Conservation (phyloP, 352 stramenopile genomes). For the Phytopythium kandeliae region DNA sequence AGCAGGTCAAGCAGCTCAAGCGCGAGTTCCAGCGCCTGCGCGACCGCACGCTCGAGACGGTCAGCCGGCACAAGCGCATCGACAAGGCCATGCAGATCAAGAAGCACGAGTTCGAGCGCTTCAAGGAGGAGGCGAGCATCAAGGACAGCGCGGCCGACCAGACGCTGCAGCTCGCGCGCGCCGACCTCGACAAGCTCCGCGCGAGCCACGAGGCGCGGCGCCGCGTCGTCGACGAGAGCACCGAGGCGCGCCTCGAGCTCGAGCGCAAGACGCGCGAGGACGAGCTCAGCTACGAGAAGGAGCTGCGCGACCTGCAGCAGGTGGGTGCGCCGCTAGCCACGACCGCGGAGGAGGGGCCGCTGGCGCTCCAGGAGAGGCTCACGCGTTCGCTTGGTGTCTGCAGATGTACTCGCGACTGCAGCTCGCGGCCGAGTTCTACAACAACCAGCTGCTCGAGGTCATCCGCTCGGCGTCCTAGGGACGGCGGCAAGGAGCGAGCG, state of each 20-base stretch:
- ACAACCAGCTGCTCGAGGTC: constrained; percentile 47
- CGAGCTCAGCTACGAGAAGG: constrained; percentile 54
- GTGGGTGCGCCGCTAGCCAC: constrained; percentile 20
- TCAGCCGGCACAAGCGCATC: constrained; percentile 62
- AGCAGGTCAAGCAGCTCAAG: constrained; percentile 55
- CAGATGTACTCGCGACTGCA: constrained; percentile 70
- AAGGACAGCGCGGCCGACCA: constrained; percentile 58
- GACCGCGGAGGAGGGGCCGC: no score
- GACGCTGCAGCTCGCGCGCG: constrained; percentile 41
- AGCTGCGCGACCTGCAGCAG: constrained; percentile 59
- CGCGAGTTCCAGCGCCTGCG: constrained; percentile 49
- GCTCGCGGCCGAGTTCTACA: constrained; percentile 62
- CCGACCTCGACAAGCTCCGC: constrained; percentile 55
- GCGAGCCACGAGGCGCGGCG: constrained; percentile 35
- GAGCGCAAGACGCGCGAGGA: constrained; percentile 64
- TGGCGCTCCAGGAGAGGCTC: no score
- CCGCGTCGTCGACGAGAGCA: constrained; percentile 45
- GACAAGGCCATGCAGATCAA: constrained; percentile 72
- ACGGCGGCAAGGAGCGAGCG: no score
- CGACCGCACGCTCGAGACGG: constrained; percentile 37
- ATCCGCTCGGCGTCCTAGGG: constrained; percentile 20
- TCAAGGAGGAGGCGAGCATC: constrained; percentile 53
- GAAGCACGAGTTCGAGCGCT: constrained; percentile 56
- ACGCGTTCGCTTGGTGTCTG: background rate
- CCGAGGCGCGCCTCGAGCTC: constrained; percentile 47